A percentile compares a stretch with the other conserved stretches of the same genome.
These are phyloP conservation scores for Lolium rigidum DNA, from an alignment of 176 grass and related monocot species.

Conservation along the genomic window DNA sequence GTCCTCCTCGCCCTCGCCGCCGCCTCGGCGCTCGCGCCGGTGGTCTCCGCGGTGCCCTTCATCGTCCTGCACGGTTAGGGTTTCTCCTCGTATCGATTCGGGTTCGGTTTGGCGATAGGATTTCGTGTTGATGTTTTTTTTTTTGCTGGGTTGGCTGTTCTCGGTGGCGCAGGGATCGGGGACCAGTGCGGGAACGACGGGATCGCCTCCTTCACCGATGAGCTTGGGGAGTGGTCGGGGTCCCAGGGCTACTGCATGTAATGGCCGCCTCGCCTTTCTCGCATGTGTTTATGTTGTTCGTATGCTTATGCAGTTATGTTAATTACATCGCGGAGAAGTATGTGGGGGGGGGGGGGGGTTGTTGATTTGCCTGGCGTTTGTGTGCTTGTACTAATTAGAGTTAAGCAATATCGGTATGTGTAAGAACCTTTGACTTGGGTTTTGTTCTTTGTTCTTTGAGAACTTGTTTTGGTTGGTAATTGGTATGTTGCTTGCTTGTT, in stretches of 20 bases:
- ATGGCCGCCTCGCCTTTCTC: not conserved
- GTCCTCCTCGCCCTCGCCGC: not conserved
- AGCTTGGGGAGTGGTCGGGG: slow-evolving; percentile 78
- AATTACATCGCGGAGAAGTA: not conserved
- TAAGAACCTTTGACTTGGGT: not conserved
- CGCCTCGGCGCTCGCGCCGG: slow-evolving; percentile 20
- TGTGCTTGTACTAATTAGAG: slow-evolving; percentile 9
- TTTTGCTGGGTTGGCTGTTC: not conserved
- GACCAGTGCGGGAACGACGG: slow-evolving; percentile 89
- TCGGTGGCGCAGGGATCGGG: slow-evolving; percentile 59
- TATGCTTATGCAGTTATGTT: not conserved
- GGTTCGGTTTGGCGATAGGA: not conserved
- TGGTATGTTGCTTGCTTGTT: not conserved
- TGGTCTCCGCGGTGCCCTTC: slow-evolving; percentile 59
- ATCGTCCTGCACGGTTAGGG: slow-evolving; percentile 75
- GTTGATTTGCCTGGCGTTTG: not conserved
- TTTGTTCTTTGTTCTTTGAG: slow-evolving; percentile 20
- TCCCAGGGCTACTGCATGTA: slow-evolving; percentile 93
- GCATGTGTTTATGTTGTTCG: not conserved
- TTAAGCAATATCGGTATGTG: not conserved
- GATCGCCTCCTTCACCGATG: slow-evolving; percentile 71
- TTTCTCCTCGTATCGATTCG: not conserved
- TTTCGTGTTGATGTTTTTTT: not conserved
- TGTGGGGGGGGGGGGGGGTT: not conserved
- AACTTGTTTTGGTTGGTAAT: not conserved